Evolutionary conservation across 192 early-diverging fungal species (phyloP).

Genomic region (Dissophora globulifera): DNA sequence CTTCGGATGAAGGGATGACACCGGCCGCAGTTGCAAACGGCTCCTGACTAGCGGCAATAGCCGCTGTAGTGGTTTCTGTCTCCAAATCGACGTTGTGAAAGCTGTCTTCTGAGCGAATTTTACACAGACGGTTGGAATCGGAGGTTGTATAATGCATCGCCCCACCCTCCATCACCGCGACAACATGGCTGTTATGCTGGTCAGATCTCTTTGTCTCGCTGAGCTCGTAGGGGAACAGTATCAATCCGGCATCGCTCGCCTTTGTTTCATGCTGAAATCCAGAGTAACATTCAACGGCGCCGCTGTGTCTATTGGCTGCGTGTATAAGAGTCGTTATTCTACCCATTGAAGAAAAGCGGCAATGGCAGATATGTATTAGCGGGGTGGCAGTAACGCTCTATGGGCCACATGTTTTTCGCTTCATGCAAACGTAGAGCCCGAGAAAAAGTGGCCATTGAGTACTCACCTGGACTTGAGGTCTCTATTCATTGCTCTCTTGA

Average conservation of each 20-base stretch:
- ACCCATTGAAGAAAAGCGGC: neutral
- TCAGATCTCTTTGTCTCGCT: neutral
- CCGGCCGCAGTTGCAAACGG: too few species aligned
- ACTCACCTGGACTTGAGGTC: constrained; percentile 30
- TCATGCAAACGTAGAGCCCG: too few species aligned
- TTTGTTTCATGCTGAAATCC: neutral
- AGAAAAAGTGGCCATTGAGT: neutral
- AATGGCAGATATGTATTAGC: too few species aligned
- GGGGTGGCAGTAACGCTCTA: neutral
- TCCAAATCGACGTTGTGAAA: too few species aligned
- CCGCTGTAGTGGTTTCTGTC: too few species aligned
- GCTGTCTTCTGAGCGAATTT: too few species aligned
- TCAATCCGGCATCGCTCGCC: neutral
- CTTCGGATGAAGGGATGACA: too few species aligned
- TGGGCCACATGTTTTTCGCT: neutral
- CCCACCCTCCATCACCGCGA: too few species aligned
- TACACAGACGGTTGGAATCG: too few species aligned
- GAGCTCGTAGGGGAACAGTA: neutral
- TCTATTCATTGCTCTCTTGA: constrained; percentile 19
- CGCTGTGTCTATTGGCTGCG: neutral
- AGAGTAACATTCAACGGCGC: neutral
- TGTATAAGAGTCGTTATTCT: constrained; percentile 14
- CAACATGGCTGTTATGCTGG: neutral
- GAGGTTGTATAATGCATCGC: too few species aligned
- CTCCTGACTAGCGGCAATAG: too few species aligned